Base-by-base conservation (phyloP, 2,329 filamentous ascomycete genomes). In the Xylaria digitata region DNA sequence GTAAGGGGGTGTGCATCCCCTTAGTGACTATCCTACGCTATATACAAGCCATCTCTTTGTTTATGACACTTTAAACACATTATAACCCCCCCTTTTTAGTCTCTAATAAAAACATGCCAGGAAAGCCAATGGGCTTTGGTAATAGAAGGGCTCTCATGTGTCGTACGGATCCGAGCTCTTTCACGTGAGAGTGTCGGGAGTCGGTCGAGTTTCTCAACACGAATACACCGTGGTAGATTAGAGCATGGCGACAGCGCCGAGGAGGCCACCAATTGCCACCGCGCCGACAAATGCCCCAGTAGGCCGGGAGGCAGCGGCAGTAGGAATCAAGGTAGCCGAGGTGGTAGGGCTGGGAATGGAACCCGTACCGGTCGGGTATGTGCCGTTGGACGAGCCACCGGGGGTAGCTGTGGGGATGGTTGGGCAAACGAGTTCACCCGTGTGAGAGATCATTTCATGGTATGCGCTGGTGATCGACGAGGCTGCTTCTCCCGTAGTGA, bases 401-500 rank as follows among this genome's bases (percentile, higher is more conserved):
- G 60, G 49, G 26, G 49, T 17, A 52, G 49, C 15, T 1, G 54
- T 53, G 34, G 60, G 3, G 4, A 40, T 37, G 11, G 17, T 13
- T 52, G 42, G 17, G 59, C 59, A 66, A 6, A 48, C 50, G 23
- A 57, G 40, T 5, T n/a, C 59, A 8, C 60, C 65, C 1, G 55
- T 46, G 37, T 23, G 55, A 3, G 17, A 19, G 37, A 67, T 46
- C 60, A 67, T 67, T 1, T 34, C 3, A 15, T 63, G 32, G 13
- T 64, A 50, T 2, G 52, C 30, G 26, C 45, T 53, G 17, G 32
- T 63, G 3, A 67, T 30, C 9, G 43, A 56, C 9, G 65, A 32
- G 43, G 65, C 65, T 13, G 60, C 65, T 6, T 59, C 43, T 43
- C 65, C 65, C 1, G 65, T 67, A 23, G 65, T 67, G 30, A 67